Base-by-base conservation (phyloP, 2,329 filamentous ascomycete species). In the Rutstroemia sydowiana region DNA sequence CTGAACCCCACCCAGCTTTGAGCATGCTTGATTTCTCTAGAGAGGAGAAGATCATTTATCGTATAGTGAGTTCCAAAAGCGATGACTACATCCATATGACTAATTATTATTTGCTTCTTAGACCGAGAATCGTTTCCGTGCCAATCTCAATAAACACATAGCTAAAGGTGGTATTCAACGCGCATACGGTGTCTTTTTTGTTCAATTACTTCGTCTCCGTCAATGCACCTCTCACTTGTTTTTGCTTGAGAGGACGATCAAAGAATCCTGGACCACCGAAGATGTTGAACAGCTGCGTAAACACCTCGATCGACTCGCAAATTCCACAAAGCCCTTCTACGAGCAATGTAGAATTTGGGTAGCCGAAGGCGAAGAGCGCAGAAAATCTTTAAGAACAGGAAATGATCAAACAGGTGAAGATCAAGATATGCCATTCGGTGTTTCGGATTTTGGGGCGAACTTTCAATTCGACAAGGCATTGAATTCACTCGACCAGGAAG, bases 41-140 rank as follows among this genome's bases (percentile, higher is more conserved):
- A 0, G 68, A 78, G 1, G 79, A 83, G 61, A 66, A 70, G 2
- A 66, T 68, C 2, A 70, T 83, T 30, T 82, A 82, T 55, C 67
- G 74, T 2, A 74, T 78, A 43, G 74, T 82, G 62, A 66, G 72
- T 13, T n/a, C n/a, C n/a, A n/a, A n/a, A n/a, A n/a, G n/a, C n/a
- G n/a, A n/a, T n/a, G n/a, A n/a, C n/a, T n/a, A n/a, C 45, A 49
- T 47, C 40, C 20, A 54, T 14, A 48, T 34, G 20, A 16, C 51
- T 49, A 53, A 50, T 47, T n/a, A n/a, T n/a, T n/a, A n/a, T n/a
- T n/a, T n/a, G n/a, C n/a, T n/a, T n/a, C 70, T 69, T 28, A 67
- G 78, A 65, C 63, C 8, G 63, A 65, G 39, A 59, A 63, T 11
- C 53, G 63, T 13, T 65, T 66, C 48, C 61, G 65, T 1, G 26